phyloP scores from a whole-genome alignment of 2,329 filamentous ascomycete species.

The Fusarium sp. region DNA sequence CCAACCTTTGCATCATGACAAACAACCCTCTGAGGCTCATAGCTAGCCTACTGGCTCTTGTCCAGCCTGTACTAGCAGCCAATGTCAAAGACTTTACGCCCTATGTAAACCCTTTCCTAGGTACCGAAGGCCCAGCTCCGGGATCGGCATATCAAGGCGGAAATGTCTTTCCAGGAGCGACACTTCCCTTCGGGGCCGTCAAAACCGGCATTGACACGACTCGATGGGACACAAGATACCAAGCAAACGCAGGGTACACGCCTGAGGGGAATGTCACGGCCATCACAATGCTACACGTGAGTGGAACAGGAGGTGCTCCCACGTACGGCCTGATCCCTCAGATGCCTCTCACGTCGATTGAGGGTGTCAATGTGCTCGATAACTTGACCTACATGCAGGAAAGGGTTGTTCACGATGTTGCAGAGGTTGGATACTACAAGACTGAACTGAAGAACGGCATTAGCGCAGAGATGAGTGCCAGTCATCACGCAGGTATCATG shows the following conservation, averaged over 20 bases:
- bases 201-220: conserved; percentile 58
- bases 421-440: conserved; percentile 65
- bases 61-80: not conserved
- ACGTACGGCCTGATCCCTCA: conserved; percentile 68
- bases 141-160: conserved; percentile 58
- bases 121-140: conserved; percentile 57
- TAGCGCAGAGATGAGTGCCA: conserved; percentile 59
- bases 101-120: conserved; percentile 62
- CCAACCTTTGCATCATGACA: not conserved
- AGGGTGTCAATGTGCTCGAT: conserved; percentile 59
- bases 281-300: conserved; percentile 65
- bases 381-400: conserved; percentile 60
- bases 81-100: conserved; percentile 7
- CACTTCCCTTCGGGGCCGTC: conserved; percentile 57
- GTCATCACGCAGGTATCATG: conserved; percentile 62
- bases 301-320: conserved; percentile 67
- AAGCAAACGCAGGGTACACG: conserved; percentile 53
- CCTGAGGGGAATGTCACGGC: conserved; percentile 59
- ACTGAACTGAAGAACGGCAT: conserved; percentile 62
- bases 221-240: conserved; percentile 23
- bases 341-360: conserved; percentile 56
- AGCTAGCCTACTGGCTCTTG: not conserved
- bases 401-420: conserved; percentile 53
- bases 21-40: not conserved
- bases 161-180: conserved; percentile 57